These are phyloP conservation scores for Nothopassalora personata DNA, from an alignment of 2,329 filamentous ascomycete species.

Conservation along the genomic window DNA sequence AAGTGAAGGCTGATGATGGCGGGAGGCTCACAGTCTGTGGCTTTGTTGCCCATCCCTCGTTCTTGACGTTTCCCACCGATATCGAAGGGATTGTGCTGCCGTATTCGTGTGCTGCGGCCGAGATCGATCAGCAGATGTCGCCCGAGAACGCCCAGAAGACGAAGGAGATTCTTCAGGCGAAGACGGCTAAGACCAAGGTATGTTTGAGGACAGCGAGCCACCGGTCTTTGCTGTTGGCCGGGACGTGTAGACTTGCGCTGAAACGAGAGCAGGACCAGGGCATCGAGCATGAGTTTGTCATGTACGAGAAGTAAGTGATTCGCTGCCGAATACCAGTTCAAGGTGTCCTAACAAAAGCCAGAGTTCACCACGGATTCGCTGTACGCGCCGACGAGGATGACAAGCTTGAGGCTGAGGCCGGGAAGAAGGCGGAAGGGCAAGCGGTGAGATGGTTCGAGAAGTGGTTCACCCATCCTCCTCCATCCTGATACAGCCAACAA, in stretches of 20 bases:
- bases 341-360: constrained; percentile 29
- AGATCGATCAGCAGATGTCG: constrained; percentile 29
- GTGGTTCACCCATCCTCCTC: constrained; percentile 28
- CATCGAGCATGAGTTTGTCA: constrained; percentile 35
- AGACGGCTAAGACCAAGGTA: constrained; percentile 31
- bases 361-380: background rate
- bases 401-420: constrained; percentile 28
- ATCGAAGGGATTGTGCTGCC: constrained; percentile 33
- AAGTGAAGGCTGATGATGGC: constrained; percentile 27
- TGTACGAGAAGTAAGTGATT: constrained; percentile 32
- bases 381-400: constrained; percentile 32
- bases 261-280: constrained; percentile 18
- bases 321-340: background rate
- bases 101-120: constrained; percentile 32
- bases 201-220: background rate
- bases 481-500: background rate
- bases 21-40: constrained; percentile 31
- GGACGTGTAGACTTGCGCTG: background rate
- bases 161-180: constrained; percentile 30
- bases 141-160: constrained; percentile 31
- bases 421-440: constrained; percentile 36
- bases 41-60: constrained; percentile 35
- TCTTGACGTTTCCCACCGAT: constrained; percentile 31
- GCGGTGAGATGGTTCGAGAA: constrained; percentile 36
- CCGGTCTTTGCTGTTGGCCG: background rate